phyloP scores from a whole-genome alignment of 768 basidiomycete species.

The Phlegmacium glaucopus region DNA sequence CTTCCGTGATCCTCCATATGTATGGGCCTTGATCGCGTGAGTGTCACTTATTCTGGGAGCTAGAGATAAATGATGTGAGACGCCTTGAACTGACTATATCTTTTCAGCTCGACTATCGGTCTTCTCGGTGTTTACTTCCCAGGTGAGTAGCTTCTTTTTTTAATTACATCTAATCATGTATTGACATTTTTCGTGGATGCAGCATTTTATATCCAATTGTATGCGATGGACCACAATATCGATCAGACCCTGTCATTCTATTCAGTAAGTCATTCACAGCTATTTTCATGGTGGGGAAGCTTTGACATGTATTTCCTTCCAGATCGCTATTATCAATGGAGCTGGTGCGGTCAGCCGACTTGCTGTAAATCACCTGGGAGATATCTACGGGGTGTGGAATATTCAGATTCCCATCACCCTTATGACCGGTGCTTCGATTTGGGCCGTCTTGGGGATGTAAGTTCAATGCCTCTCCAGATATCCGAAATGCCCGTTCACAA shows the following conservation, averaged over 20 bases:
- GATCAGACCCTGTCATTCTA: slow-evolving; percentile 43
- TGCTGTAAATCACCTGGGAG: slow-evolving; percentile 27
- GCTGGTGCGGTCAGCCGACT: slow-evolving; percentile 31
- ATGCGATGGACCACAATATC: slow-evolving; percentile 41
- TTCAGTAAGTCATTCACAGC: slow-evolving; percentile 29
- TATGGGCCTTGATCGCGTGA: slow-evolving; percentile 20
- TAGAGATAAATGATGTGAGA: too few relatives aligned
- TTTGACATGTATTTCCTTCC: slow-evolving; percentile 9
- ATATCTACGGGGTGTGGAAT: slow-evolving; percentile 30
- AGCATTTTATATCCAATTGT: slow-evolving; percentile 53
- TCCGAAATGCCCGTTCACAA: too few relatives aligned
- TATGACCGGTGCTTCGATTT: slow-evolving; percentile 33
- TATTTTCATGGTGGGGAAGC: slow-evolving; percentile 1
- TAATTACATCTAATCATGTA: not conserved
- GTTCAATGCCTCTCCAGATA: slow-evolving; percentile 3
- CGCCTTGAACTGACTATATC: not conserved
- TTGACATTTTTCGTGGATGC: not conserved
- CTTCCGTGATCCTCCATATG: slow-evolving; percentile 25
- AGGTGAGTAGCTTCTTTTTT: slow-evolving; percentile 24
- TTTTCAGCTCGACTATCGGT: slow-evolving; percentile 4
- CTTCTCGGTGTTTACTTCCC: slow-evolving; percentile 24
- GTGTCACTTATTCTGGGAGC: slow-evolving; percentile 1
- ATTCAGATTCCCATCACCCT: slow-evolving; percentile 29
- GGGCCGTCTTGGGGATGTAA: slow-evolving; percentile 32
- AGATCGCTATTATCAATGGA: slow-evolving; percentile 36